Evolutionary conservation across 163 green algal genomes (phyloP).

Genomic region (Coccomyxa subellipsoidea): DNA sequence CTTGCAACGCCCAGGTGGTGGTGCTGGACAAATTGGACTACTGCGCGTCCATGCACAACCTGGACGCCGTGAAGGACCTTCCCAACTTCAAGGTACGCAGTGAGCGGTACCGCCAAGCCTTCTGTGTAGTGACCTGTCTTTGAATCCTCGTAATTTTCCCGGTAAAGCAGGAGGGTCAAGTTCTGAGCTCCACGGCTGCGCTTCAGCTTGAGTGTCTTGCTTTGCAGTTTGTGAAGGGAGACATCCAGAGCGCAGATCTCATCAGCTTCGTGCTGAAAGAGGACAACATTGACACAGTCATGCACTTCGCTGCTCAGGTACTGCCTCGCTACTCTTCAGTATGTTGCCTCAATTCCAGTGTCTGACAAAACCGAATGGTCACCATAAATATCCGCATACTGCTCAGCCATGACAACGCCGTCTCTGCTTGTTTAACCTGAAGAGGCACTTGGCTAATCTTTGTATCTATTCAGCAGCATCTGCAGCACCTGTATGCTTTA

Average conservation of each 20-base stretch:
- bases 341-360: no score
- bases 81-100: slow-evolving; percentile 82
- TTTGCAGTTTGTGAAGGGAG: slow-evolving; percentile 42
- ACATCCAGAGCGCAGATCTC: slow-evolving; percentile 90
- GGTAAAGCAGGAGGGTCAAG: background rate
- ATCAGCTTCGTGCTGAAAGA: slow-evolving; percentile 79
- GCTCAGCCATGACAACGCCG: no score
- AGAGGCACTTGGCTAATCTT: no score
- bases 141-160: background rate
- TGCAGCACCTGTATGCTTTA: no score
- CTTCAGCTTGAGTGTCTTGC: background rate
- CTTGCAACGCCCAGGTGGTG: slow-evolving; percentile 63
- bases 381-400: no score
- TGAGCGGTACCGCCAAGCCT: background rate
- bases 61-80: slow-evolving; percentile 47
- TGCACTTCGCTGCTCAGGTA: slow-evolving; percentile 97
- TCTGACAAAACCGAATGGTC: no score
- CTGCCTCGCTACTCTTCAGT: background rate
- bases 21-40: slow-evolving; percentile 98
- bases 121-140: background rate
- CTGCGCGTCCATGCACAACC: slow-evolving; percentile 86
- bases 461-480: no score
- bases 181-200: background rate
- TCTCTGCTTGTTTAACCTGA: no score
- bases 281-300: slow-evolving; percentile 94